These are phyloP conservation scores for Xylaria palmicola DNA, from an alignment of 495 filamentous ascomycete species.

Conservation along the genomic window DNA sequence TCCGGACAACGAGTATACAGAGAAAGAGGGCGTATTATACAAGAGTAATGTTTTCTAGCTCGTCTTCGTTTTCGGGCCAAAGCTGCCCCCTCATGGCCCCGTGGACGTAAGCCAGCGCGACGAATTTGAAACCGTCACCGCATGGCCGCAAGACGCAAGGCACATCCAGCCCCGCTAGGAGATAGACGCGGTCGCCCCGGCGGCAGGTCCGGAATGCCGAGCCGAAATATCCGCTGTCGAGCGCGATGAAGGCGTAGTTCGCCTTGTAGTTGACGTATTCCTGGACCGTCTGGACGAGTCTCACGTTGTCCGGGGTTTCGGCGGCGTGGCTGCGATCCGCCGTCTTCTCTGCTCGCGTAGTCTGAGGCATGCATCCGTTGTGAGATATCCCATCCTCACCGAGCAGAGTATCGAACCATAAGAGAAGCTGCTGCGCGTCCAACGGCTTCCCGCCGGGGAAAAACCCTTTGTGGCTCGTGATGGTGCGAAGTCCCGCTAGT, in stretches of 20 bases:
- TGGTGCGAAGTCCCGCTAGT: not conserved
- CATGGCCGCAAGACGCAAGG: not conserved
- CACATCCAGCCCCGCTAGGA: not conserved
- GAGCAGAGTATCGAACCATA: not conserved
- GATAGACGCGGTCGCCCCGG: not conserved
- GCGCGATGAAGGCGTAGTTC: not conserved
- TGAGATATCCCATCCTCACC: not conserved
- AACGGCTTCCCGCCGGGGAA: not conserved
- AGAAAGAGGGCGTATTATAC: too few species aligned
- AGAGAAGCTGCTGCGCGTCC: not conserved
- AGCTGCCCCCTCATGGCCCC: not conserved
- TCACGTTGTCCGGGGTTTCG: not conserved
- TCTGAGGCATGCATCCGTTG: not conserved
- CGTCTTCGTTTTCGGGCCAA: not conserved
- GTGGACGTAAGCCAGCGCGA: not conserved
- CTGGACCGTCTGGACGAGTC: not conserved
- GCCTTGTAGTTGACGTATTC: not conserved
- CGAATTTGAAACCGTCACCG: not conserved
- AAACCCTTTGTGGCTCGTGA: not conserved
- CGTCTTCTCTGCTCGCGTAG: not conserved
- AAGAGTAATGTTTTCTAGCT: not conserved
- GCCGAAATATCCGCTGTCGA: slow-evolving; percentile 1
- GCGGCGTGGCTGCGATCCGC: not conserved
- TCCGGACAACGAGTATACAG: too few species aligned
- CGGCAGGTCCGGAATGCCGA: not conserved